Percentiles rank a stretch among this genome's conserved stretches.
Conservation (phyloP, 2,329 filamentous ascomycete species). For the Talaromyces funiculosus region DNA sequence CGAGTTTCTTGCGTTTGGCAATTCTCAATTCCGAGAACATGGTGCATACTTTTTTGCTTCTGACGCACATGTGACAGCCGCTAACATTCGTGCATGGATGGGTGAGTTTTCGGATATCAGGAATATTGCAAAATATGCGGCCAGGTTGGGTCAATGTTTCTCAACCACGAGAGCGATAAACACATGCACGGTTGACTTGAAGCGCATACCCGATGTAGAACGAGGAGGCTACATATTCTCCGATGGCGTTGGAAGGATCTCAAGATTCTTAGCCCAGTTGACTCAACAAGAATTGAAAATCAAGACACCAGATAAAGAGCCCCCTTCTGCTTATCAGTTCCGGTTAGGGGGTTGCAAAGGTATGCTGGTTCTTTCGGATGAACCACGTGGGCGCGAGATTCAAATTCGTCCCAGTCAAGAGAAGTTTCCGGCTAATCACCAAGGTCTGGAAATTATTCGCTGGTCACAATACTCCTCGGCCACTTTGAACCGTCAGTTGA, state of each 20-base stretch:
- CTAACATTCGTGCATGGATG: constrained; percentile 79
- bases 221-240: constrained; percentile 69
- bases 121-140: constrained; percentile 81
- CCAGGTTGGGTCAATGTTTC: constrained; percentile 88
- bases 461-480: constrained; percentile 71
- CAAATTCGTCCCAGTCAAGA: constrained; percentile 78
- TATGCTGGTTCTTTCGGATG: constrained; percentile 69
- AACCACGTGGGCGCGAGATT: constrained; percentile 61
- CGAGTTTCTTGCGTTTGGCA: constrained; percentile 89
- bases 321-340: constrained; percentile 85
- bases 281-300: constrained; percentile 66
- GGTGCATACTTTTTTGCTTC: constrained; percentile 90
- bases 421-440: constrained; percentile 71
- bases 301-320: constrained; percentile 45
- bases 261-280: constrained; percentile 65
- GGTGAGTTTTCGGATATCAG: constrained; percentile 76
- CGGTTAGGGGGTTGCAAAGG: constrained; percentile 91
- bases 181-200: constrained; percentile 54
- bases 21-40: constrained; percentile 88
- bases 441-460: constrained; percentile 77
- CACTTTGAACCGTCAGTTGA: constrained; percentile 83
- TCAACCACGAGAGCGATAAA: constrained; percentile 78
- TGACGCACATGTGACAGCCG: constrained; percentile 59
- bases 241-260: constrained; percentile 93
- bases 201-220: constrained; percentile 63